phyloP scores from a whole-genome alignment of 345 rosid genomes.

The Noccaea bulbosa region DNA sequence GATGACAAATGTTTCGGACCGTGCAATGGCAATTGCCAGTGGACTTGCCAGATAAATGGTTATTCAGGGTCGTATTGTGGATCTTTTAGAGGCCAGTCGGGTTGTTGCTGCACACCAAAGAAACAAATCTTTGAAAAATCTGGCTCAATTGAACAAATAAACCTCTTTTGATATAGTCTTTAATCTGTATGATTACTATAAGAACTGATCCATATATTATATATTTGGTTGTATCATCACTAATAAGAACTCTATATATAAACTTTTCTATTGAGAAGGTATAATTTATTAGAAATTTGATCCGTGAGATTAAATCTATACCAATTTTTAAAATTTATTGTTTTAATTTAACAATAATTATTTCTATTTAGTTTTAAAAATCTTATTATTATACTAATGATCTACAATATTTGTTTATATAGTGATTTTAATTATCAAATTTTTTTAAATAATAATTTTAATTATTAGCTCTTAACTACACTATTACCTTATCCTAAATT shows the following conservation, averaged over 20 bases:
- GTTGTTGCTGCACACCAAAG: constrained; percentile 17
- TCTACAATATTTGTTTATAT: no score
- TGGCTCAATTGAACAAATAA: background rate
- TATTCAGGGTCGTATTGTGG: background rate
- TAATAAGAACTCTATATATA: no score
- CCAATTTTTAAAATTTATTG: no score
- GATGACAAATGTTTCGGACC: background rate
- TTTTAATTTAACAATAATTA: no score
- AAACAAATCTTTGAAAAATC: background rate
- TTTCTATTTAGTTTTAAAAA: no score
- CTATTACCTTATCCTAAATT: no score
- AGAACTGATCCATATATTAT: background rate
- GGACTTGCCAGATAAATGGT: background rate
- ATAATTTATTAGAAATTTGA: no score
- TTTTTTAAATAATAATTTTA: no score
- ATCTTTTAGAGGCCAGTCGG: background rate
- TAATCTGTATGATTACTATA: background rate
- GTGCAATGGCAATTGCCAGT: background rate
- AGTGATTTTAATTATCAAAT: no score
- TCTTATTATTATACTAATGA: no score
- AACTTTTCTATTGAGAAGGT: background rate
- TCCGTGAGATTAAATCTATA: no score
- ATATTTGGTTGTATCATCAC: background rate
- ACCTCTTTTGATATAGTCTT: background rate
- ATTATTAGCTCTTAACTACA: no score